Evolutionary conservation across 441 rosid species (phyloP), one percentile per base, ranked within the genome.

Genomic region (Mallotus repandus): DNA sequence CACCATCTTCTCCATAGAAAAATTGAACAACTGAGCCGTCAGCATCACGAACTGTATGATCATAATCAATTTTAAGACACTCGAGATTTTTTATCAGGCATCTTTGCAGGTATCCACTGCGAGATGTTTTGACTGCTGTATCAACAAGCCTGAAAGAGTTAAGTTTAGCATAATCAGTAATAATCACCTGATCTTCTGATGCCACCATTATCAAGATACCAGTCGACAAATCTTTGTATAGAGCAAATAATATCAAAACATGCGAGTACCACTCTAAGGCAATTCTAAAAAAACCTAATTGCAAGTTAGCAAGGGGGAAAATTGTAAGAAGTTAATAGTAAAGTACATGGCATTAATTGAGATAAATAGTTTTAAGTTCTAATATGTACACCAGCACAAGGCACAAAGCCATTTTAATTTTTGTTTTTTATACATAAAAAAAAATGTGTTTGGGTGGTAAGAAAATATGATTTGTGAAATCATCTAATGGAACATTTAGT

Each of bases 21-120:
- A 96, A 96, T 80, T 96, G 99, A 77, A 96, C 85, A 70, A 96
- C 79, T 63, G 99, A 96, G 70, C 98, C 97, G 85, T 94, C 99
- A 66, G 93, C 87, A 76, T 96, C 99, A 74, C 99, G 98, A 75
- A 96, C 98, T 52, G 96, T 96, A 77, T 89, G 88, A 82, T 96
- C 99, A 79, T 96, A 96, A 78, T 84, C 76, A 77, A 96, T 85
- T 86, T 91, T 96, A 71, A 96, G 87, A 83, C 91, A 85, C 88
- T 96, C 99, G 9, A 96, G 97, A 82, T 96, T 96, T 84, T 96
- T 96, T 79, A 96, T 90, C 54, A 96, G 88, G 83, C 99, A 96
- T 81, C 99, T 92, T 79, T 96, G 99, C 68, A 96, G 91, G 87
- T 96, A 94, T 43, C 99, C 99, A 89, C 99, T 94, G 63, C 99